phyloP scores from a whole-genome alignment of 371 early-diverging fungal genomes.

The Rhizopus arrhizus region DNA sequence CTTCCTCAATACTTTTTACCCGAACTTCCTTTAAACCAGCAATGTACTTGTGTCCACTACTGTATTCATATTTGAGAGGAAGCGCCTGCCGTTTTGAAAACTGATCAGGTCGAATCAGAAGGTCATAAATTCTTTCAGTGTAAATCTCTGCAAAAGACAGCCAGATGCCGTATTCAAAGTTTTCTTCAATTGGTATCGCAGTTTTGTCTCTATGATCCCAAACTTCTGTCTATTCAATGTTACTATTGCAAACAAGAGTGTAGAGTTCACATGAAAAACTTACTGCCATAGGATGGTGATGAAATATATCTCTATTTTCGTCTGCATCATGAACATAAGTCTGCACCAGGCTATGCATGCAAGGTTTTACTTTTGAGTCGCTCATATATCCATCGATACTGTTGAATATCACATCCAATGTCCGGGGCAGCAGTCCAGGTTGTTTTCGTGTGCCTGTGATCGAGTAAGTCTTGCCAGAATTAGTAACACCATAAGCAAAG shows the following conservation, averaged over 20 bases:
- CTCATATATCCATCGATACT: slow-evolving; percentile 41
- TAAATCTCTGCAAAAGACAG: slow-evolving; percentile 83
- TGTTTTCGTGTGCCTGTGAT: slow-evolving; percentile 52
- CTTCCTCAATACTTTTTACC: slow-evolving; percentile 60
- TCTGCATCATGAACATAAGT: slow-evolving; percentile 34
- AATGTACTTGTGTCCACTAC: slow-evolving; percentile 60
- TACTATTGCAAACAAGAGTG: too few species aligned
- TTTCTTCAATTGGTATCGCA: slow-evolving; percentile 34
- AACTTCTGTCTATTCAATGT: neutral
- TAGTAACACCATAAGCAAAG: slow-evolving; percentile 80
- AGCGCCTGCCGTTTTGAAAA: slow-evolving; percentile 46
- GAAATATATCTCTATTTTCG: slow-evolving; percentile 40
- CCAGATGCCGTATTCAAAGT: slow-evolving; percentile 70
- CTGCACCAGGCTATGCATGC: slow-evolving; percentile 47
- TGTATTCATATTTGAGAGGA: slow-evolving; percentile 57
- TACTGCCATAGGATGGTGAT: neutral
- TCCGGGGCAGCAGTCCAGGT: slow-evolving; percentile 64
- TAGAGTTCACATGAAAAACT: neutral
- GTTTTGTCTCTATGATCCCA: slow-evolving; percentile 2
- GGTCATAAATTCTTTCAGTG: slow-evolving; percentile 82
- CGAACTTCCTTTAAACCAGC: slow-evolving; percentile 57
- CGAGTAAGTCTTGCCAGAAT: slow-evolving; percentile 81
- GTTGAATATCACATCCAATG: slow-evolving; percentile 60
- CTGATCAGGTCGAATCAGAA: slow-evolving; percentile 53
- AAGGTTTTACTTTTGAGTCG: slow-evolving; percentile 47